Conservation (phyloP, 257 asterid genomes). For the Lantana camara region DNA sequence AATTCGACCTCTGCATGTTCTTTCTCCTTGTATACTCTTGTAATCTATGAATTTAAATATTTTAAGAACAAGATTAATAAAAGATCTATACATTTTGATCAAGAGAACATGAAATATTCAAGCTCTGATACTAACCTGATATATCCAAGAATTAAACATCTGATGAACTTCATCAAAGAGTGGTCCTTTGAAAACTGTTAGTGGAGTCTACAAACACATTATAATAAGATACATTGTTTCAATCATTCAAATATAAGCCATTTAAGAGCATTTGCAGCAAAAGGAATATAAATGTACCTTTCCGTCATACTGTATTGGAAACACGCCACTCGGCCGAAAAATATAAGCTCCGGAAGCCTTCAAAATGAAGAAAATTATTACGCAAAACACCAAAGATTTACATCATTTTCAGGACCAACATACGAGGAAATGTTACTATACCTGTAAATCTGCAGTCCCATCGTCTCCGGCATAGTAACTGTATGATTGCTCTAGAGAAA, state of each 20-base stretch:
- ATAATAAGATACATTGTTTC: slow-evolving; percentile 24
- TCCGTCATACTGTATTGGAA: slow-evolving; percentile 41
- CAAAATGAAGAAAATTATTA: slow-evolving; percentile 24
- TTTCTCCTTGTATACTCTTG: slow-evolving; percentile 88
- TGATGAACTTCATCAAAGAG: slow-evolving; percentile 94
- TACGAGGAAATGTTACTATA: slow-evolving; percentile 26
- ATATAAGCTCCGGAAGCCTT: slow-evolving; percentile 95
- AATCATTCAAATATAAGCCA: slow-evolving; percentile 5
- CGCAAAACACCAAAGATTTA: not conserved
- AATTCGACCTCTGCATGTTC: slow-evolving; percentile 91
- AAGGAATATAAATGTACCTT: slow-evolving; percentile 51
- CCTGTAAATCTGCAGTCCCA: slow-evolving; percentile 65
- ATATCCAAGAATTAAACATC: slow-evolving; percentile 77
- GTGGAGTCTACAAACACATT: slow-evolving; percentile 44
- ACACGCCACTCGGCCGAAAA: slow-evolving; percentile 85
- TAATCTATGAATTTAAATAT: slow-evolving; percentile 51
- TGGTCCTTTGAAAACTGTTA: slow-evolving; percentile 73
- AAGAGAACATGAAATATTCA: not conserved
- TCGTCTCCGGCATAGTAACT: slow-evolving; percentile 74
- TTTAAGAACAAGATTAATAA: slow-evolving; percentile 19
- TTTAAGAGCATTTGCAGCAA: not conserved
- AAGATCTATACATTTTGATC: not conserved
- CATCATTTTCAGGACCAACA: slow-evolving; percentile 15
- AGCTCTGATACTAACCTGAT: slow-evolving; percentile 59
- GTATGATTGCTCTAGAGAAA: slow-evolving; percentile 81